These are phyloP conservation scores for Rhodotorula taiwanensis DNA, from an alignment of 768 basidiomycete species.

Conservation along the genomic window DNA sequence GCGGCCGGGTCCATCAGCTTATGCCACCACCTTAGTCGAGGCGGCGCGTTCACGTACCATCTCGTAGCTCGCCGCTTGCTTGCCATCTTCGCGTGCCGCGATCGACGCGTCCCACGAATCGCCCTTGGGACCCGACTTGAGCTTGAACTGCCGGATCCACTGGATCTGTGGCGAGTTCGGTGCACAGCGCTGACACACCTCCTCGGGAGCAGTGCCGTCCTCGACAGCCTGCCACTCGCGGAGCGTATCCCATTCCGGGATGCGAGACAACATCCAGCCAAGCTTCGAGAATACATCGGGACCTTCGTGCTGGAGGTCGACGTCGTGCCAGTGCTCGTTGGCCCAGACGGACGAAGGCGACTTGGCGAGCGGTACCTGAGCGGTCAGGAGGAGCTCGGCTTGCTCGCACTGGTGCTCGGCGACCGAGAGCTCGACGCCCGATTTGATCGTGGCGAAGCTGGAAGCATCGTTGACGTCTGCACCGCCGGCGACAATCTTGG, in stretches of 20 bases:
- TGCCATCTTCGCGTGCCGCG: conserved; percentile 69
- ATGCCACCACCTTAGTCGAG: background rate
- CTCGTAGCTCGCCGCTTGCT: conserved; percentile 83
- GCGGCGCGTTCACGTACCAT: conserved; percentile 45
- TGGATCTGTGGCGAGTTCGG: conserved; percentile 67
- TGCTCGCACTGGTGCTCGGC: conserved; percentile 61
- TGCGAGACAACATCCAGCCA: conserved; percentile 79
- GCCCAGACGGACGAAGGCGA: conserved; percentile 61
- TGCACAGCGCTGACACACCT: conserved; percentile 52
- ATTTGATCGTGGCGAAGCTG: conserved; percentile 59
- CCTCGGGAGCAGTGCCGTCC: conserved; percentile 38
- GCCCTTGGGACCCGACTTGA: conserved; percentile 52
- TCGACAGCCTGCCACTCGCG: conserved; percentile 64
- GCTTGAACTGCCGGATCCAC: conserved; percentile 51
- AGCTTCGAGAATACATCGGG: conserved; percentile 63
- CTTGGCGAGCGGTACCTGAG: conserved; percentile 62
- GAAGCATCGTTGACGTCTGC: conserved; percentile 45
- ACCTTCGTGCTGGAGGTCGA: conserved; percentile 81
- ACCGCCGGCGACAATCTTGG: conserved; percentile 31
- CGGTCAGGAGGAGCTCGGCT: conserved; percentile 72
- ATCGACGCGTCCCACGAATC: conserved; percentile 43
- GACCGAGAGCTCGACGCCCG: conserved; percentile 52
- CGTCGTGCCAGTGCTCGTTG: conserved; percentile 62
- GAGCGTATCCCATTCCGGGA: conserved; percentile 64
- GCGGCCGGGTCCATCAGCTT: background rate